A percentile compares a stretch with the other conserved stretches of the same genome.
Evolutionary conservation across 2,329 filamentous ascomycete species (phyloP).

Genomic region (Aspergillus sojae): DNA sequence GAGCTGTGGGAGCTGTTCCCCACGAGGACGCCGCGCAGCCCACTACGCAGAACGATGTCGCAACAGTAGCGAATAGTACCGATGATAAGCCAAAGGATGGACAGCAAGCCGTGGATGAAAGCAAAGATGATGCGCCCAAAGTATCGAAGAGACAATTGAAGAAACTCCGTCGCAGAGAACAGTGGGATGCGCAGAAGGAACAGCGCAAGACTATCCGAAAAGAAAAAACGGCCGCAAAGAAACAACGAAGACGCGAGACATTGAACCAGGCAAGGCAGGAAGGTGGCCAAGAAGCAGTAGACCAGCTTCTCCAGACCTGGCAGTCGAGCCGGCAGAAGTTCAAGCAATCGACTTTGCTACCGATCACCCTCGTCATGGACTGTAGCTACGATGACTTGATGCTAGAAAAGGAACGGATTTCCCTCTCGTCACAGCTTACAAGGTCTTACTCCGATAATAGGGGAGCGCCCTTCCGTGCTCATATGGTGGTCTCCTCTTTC

Average conservation of each 20-base stretch:
- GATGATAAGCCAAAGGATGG: not conserved
- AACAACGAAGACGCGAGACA: slow-evolving; percentile 50
- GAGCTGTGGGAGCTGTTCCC: slow-evolving; percentile 22
- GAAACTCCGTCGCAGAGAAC: slow-evolving; percentile 70
- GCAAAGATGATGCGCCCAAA: slow-evolving; percentile 21
- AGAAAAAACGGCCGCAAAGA: slow-evolving; percentile 58
- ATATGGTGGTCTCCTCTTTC: slow-evolving; percentile 79
- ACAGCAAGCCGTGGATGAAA: slow-evolving; percentile 4
- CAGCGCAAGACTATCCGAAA: slow-evolving; percentile 61
- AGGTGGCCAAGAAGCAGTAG: slow-evolving; percentile 28
- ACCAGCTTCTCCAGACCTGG: slow-evolving; percentile 31
- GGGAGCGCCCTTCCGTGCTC: slow-evolving; percentile 65
- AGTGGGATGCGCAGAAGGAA: slow-evolving; percentile 74
- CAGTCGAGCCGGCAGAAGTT: slow-evolving; percentile 28
- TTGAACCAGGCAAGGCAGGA: slow-evolving; percentile 38
- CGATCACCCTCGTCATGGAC: slow-evolving; percentile 81
- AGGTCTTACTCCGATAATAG: slow-evolving; percentile 88
- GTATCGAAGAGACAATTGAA: slow-evolving; percentile 88
- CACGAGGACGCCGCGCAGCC: slow-evolving; percentile 10
- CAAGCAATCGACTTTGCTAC: slow-evolving; percentile 59
- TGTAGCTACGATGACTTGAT: slow-evolving; percentile 92
- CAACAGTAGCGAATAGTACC: slow-evolving; percentile 11
- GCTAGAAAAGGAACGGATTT: slow-evolving; percentile 82
- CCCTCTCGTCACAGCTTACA: slow-evolving; percentile 80
- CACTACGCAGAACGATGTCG: slow-evolving; percentile 1